Evolutionary conservation across 2,329 filamentous ascomycete genomes (phyloP).

Genomic region (Didymella segeticola): DNA sequence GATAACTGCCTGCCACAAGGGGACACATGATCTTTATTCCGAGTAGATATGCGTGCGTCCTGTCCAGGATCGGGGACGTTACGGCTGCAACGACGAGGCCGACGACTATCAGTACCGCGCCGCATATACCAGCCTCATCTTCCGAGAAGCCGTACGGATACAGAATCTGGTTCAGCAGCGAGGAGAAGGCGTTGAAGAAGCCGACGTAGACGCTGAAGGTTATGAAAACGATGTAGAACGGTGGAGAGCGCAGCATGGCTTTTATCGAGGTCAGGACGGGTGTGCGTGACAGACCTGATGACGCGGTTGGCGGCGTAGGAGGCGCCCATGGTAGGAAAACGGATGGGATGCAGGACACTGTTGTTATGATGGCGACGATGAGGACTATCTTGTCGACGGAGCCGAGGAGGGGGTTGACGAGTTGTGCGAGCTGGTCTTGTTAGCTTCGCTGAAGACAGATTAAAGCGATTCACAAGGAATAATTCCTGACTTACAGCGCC

Average conservation of each 20-base stretch:
- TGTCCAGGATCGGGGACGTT: constrained; percentile 81
- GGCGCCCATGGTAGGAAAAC: constrained; percentile 81
- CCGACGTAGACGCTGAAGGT: constrained; percentile 88
- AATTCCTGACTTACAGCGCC: constrained; percentile 71
- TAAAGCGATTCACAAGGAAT: background rate
- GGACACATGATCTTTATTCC: constrained; percentile 78
- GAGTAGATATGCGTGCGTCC: constrained; percentile 78
- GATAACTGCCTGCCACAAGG: constrained; percentile 73
- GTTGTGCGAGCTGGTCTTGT: constrained; percentile 65
- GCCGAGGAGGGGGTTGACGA: constrained; percentile 83
- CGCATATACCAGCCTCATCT: constrained; percentile 85
- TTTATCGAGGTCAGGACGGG: constrained; percentile 62
- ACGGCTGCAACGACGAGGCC: constrained; percentile 81
- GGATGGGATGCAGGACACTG: constrained; percentile 72
- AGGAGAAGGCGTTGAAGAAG: constrained; percentile 91
- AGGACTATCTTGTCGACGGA: constrained; percentile 81
- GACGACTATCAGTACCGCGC: constrained; percentile 86
- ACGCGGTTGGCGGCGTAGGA: constrained; percentile 77
- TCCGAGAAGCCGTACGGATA: constrained; percentile 84
- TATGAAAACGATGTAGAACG: constrained; percentile 81
- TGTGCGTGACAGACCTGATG: constrained; percentile 62
- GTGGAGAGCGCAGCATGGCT: constrained; percentile 60
- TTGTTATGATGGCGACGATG: constrained; percentile 82
- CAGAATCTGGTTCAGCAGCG: constrained; percentile 88
- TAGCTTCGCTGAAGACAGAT: constrained; percentile 1